Evolutionary conservation across 2,329 filamentous ascomycete species (phyloP), one percentile per base, ranked within the genome.

Genomic region (Aureobasidium sp.): DNA sequence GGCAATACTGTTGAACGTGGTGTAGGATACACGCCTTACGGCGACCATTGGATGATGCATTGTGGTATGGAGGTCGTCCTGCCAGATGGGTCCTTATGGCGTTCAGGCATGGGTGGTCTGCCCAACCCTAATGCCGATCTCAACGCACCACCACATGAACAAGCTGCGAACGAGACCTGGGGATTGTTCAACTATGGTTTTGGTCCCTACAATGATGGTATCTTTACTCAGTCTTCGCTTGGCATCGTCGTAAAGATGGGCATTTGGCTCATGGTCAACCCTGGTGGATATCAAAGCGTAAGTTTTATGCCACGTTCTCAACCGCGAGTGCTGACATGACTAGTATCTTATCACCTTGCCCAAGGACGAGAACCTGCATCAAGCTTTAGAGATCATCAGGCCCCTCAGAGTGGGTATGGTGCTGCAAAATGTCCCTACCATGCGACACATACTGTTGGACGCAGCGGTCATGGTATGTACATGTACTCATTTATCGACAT

Each of bases 211-310:
- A 70, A 70, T 16, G 72, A 74, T 60, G 73, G 71, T 49, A 70
- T 73, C 50, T 74, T 74, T 63, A 68, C 72, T 0, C 72, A 75
- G 54, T 69, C 67, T 34, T 72, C 72, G 25, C 67, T 74, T 15
- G 72, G 73, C 7, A 73, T 74, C 30, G 71, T 73, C 2, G 68
- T 67, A 6, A 83, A 83, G 68, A 79, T 84, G 75, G 81, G 81
- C 0, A 75, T 83, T 65, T 77, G 74, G 70, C 72, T 84, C 37
- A 83, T 83, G 81, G 77, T 77, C 1, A 80, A 81, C 49, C 79
- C 79, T 0, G 78, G 76, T 10, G 79, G 77, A 1, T 78, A 79
- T 63, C 77, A 81, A 70, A 48, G 45, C 15, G 45, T 48, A 48
- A n/a, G 45, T 21, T 21, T 21, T 21, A 21, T 21, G 21, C 21